Conservation (phyloP, 2,329 filamentous ascomycete species). For the Venturia oleaginea region DNA sequence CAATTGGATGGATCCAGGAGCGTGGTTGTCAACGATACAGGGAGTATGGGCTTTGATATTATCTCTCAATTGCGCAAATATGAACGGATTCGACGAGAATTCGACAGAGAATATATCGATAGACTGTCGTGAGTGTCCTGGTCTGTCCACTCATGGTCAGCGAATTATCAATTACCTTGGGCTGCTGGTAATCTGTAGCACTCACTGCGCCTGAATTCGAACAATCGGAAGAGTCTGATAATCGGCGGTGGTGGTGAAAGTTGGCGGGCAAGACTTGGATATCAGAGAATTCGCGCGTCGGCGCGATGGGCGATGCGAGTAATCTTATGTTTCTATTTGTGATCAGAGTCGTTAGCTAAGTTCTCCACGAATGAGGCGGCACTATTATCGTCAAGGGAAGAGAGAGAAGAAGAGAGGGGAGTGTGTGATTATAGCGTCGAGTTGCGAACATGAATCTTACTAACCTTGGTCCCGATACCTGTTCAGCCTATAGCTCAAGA, state of each 20-base stretch:
- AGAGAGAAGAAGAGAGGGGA: not conserved
- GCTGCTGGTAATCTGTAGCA: not conserved
- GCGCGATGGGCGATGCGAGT: not conserved
- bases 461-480: not conserved
- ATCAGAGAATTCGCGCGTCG: not conserved
- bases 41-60: not conserved
- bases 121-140: not conserved
- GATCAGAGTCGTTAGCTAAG: not conserved
- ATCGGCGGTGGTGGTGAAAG: not conserved
- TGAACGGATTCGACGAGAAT: not conserved
- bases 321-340: not conserved
- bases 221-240: not conserved
- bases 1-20: not conserved
- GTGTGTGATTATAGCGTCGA: not conserved
- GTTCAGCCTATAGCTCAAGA: not conserved
- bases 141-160: not conserved
- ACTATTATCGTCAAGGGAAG: not conserved
- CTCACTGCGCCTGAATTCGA: not conserved
- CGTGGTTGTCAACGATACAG: not conserved
- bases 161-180: not conserved
- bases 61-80: not conserved
- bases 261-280: not conserved
- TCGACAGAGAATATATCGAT: not conserved
- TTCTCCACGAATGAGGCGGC: not conserved
- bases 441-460: not conserved